phyloP scores from a whole-genome alignment of 441 rosid species.

The Mallotus japonicus region DNA sequence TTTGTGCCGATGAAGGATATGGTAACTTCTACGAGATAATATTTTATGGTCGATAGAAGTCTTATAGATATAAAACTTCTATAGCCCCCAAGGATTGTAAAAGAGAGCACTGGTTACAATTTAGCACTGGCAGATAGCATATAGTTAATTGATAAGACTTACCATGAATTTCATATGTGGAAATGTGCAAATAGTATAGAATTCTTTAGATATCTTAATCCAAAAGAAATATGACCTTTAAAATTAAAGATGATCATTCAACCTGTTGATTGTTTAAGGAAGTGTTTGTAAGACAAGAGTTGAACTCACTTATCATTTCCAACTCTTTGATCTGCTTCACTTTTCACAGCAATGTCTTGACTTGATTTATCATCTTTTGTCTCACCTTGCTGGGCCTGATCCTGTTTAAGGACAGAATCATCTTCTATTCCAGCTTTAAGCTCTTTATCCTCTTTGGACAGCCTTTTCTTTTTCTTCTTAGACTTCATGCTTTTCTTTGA shows the following conservation, averaged over 20 bases:
- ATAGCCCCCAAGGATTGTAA: not conserved
- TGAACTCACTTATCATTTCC: constrained; percentile 14
- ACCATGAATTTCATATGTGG: too few relatives aligned
- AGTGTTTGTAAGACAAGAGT: not conserved
- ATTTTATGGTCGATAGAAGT: not conserved
- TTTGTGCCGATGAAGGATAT: not conserved
- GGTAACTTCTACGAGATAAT: not conserved
- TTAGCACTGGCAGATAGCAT: not conserved
- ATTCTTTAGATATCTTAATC: too few relatives aligned
- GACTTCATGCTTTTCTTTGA: constrained; percentile 7
- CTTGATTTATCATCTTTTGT: constrained; percentile 8
- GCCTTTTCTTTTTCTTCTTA: constrained; percentile 23
- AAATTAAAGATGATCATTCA: too few relatives aligned
- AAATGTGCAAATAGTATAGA: too few relatives aligned
- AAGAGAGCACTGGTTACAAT: not conserved
- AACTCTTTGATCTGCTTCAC: constrained; percentile 11
- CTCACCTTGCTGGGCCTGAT: constrained; percentile 10
- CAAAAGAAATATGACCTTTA: too few relatives aligned
- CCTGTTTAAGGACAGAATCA: constrained; percentile 11
- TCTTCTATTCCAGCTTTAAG: constrained; percentile 12
- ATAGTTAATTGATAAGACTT: not conserved
- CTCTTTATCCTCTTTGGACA: constrained; percentile 9
- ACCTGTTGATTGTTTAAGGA: too few relatives aligned
- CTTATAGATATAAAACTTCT: not conserved
- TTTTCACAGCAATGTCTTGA: constrained; percentile 1